A percentile compares a stretch with the other conserved stretches of the same genome.
phyloP scores from a whole-genome alignment of 768 basidiomycete genomes.

The Lyophyllum atratum region DNA sequence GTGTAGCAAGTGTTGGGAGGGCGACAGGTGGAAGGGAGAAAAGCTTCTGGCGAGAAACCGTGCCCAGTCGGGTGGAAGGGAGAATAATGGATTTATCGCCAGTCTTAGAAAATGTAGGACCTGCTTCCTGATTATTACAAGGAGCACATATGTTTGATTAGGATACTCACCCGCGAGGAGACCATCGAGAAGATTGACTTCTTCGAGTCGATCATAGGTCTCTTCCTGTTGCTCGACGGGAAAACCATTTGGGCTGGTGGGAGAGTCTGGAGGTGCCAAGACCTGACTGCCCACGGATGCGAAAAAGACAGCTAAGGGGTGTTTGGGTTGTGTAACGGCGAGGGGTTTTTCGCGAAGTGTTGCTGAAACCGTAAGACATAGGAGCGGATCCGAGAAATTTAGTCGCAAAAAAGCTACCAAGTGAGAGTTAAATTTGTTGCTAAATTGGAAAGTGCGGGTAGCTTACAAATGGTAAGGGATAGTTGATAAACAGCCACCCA shows the following conservation, averaged over 20 bases:
- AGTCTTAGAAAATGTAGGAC: conserved; percentile 43
- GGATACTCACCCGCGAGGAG: conserved; percentile 57
- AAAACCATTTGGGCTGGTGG: conserved; percentile 29
- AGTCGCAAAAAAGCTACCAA: conserved; percentile 72
- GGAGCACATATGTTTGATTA: not conserved
- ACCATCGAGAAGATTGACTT: conserved; percentile 56
- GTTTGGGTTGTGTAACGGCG: conserved; percentile 39
- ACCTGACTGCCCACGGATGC: conserved; percentile 36
- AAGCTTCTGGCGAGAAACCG: conserved; percentile 63
- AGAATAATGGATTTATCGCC: conserved; percentile 41
- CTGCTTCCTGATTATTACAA: conserved; percentile 26
- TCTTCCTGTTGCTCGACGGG: conserved; percentile 36
- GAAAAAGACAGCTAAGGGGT: conserved; percentile 45
- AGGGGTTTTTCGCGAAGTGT: conserved; percentile 84
- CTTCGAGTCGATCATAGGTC: conserved; percentile 53
- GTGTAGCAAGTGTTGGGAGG: conserved; percentile 40
- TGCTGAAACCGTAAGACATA: conserved; percentile 83
- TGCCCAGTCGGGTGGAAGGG: conserved; percentile 73
- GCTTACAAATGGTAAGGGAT: conserved; percentile 78
- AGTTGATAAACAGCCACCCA: conserved; percentile 87
- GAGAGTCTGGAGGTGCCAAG: conserved; percentile 34
- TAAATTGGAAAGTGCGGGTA: not conserved
- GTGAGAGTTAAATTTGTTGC: not conserved
- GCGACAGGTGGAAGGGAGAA: conserved; percentile 60
- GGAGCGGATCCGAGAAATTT: conserved; percentile 67